These are phyloP conservation scores for Oidium heveae DNA, from an alignment of 2,329 filamentous ascomycete genomes.

Conservation along the genomic window DNA sequence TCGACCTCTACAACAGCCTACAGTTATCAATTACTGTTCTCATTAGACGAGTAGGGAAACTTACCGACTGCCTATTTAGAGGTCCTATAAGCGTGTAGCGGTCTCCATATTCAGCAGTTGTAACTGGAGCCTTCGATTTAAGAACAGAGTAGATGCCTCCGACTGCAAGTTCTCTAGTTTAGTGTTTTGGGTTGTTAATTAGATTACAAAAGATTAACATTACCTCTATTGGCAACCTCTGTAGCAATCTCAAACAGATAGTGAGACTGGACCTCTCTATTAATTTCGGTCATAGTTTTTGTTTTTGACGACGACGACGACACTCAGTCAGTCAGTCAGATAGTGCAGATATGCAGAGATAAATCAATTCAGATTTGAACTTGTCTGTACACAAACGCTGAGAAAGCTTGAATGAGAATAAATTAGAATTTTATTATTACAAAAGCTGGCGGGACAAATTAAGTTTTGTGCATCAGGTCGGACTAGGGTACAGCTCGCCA, in stretches of 20 bases:
- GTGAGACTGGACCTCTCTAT: constrained; percentile 68
- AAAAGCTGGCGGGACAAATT: no score
- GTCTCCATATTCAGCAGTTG: constrained; percentile 94
- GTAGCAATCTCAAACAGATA: constrained; percentile 91
- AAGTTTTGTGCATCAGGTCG: no score
- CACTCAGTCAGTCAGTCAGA: no score
- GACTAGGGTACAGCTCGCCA: no score
- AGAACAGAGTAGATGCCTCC: constrained; percentile 98
- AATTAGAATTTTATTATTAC: no score
- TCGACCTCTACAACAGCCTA: constrained; percentile 96
- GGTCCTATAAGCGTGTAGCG: constrained; percentile 89
- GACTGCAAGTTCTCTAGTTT: constrained; percentile 26
- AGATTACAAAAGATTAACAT: neutral
- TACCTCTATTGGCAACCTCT: constrained; percentile 87
- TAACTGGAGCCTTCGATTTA: constrained; percentile 96
- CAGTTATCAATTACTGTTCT: constrained; percentile 7
- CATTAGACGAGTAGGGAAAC: constrained; percentile 12
- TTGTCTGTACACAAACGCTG: no score
- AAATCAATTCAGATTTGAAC: no score
- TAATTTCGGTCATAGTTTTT: constrained; percentile 6
- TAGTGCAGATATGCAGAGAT: no score
- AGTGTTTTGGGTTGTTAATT: constrained; percentile 2
- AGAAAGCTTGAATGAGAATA: no score
- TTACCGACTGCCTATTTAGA: constrained; percentile 69
- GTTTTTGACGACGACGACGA: neutral